Evolutionary conservation across 192 early-diverging fungal genomes (phyloP), one percentile per base, ranked within the genome.

Genomic region (Linnemannia hyalina): DNA sequence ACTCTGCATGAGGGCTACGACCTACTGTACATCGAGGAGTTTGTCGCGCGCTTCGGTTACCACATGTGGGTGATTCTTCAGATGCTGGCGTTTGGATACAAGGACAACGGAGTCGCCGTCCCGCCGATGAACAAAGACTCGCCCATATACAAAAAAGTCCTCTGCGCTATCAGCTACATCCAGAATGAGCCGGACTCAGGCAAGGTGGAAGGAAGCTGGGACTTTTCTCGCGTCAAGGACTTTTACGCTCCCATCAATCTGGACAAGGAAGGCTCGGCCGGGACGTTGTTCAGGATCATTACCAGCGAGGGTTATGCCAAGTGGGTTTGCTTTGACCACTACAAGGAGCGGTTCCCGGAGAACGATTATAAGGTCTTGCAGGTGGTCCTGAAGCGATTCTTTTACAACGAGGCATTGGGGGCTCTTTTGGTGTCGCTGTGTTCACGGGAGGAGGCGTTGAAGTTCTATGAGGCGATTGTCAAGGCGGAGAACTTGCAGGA

Each of bases 11-110:
- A 76, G 15, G 75, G 75, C 7, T 76, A 76, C 40, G 60, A 76
- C 11, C 23, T 76, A 22, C 75, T 38, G n/a, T 76, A 76, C 41
- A 26, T 42, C 16, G 75, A 65, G 41, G 75, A 76, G 38, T 76
- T 76, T 76, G 75, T 76, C 38, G 55, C 75, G 11, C 75, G 75
- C 35, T 76, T 63, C 40, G 75, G 75, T 40, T 65, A 76, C n/a
- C 75, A 76, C 42, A 76, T 76, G 75, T 76, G 75, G 75, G 54
- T 76, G 20, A 35, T 76, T 22, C 75, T 76, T 3, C 75, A 65
- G n/a, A 42, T 76, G 75, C 8, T 76, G 55, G 40, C 40, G 13
- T 23, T 42, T 63, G 75, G 75, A 65, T 76, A 76, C 57, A 65
- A 76, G 15, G 75, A 76, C 11, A 36, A 65, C 23, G 75, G 75